Evolutionary conservation across 2,329 filamentous ascomycete species (phyloP), one percentile per base, ranked within the genome.

Genomic region (Microdochium trichocladiopsis): DNA sequence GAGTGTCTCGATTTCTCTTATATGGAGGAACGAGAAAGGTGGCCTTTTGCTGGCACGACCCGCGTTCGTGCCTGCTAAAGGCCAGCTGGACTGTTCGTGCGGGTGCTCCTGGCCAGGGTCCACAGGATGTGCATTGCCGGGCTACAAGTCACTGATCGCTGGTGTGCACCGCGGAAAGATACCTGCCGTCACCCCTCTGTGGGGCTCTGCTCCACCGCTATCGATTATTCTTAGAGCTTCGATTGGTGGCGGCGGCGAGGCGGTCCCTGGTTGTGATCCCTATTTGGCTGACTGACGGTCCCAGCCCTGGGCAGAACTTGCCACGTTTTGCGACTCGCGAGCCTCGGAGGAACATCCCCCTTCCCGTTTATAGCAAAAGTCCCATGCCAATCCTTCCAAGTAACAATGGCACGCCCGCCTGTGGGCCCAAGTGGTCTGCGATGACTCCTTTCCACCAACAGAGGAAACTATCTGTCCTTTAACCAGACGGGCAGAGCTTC

Each of bases 1-100:
- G 41, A 45, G 41, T 45, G 41, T 45, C 41, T 45, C 21, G 41
- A 45, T 45, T 45, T 45, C 41, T 45, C 41, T 45, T 45, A 45
- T 45, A 45, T 45, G 41, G 41, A 45, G 41, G 41, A 45, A 45
- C n/a, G 41, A 16, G 41, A 45, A 45, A 45, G 21, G 41, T 45
- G 41, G 41, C 41, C 41, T 45, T 12, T 45, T 45, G 41, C 41
- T 18, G 18, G 11, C 36, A 6, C 11, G 4, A 11, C 18, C 41
- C 41, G 41, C 41, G n/a, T 8, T 18, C 41, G 41, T 45, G 41
- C 41, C 28, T 45, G 41, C 41, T 45, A 45, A 45, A 45, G 41
- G 41, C 41, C 41, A 45, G 41, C 41, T 45, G 22, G 41, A 45
- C 41, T 18, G 41, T 45, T 45, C 41, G 41, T 45, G 41, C 41